Evolutionary conservation across 1,139 yeast species (phyloP).

Genomic region (Debaryomyces nepalensis): DNA sequence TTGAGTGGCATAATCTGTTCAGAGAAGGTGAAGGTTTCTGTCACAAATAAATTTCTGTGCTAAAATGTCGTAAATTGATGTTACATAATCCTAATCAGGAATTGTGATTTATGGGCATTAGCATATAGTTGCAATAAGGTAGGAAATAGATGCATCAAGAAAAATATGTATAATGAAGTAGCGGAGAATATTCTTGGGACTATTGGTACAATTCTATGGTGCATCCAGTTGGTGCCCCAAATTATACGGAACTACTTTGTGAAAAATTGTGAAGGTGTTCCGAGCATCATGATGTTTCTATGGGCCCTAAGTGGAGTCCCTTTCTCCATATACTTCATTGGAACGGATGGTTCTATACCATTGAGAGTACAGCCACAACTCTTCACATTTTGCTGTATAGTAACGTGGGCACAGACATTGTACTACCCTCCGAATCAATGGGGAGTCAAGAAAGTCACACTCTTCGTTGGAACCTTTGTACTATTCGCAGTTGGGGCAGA

Average conservation of each 20-base stretch:
- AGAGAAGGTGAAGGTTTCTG: too few relatives aligned
- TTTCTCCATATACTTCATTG: slow-evolving; percentile 78
- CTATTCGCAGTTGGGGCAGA: slow-evolving; percentile 62
- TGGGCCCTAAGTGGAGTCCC: slow-evolving; percentile 89
- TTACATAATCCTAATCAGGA: too few relatives aligned
- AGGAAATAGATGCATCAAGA: not conserved
- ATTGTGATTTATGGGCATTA: too few relatives aligned
- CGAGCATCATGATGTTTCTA: slow-evolving; percentile 79
- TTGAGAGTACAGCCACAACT: slow-evolving; percentile 85
- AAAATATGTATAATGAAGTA: slow-evolving; percentile 30
- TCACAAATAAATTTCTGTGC: too few relatives aligned
- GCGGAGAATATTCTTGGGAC: slow-evolving; percentile 87
- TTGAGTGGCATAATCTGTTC: too few relatives aligned
- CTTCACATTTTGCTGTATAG: slow-evolving; percentile 70
- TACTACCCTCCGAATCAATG: slow-evolving; percentile 76
- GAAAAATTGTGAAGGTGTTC: slow-evolving; percentile 86
- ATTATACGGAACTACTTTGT: slow-evolving; percentile 68
- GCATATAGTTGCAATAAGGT: too few relatives aligned
- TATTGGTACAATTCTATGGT: slow-evolving; percentile 88
- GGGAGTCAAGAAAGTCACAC: slow-evolving; percentile 40
- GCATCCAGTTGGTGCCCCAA: slow-evolving; percentile 87
- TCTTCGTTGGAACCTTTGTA: slow-evolving; percentile 42
- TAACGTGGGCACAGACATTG: slow-evolving; percentile 73
- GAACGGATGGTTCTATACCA: slow-evolving; percentile 73
- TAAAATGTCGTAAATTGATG: too few relatives aligned